Evolutionary conservation across 116 monocot species (phyloP), one percentile per base, ranked within the genome.

Genomic region (Posidonia oceanica): DNA sequence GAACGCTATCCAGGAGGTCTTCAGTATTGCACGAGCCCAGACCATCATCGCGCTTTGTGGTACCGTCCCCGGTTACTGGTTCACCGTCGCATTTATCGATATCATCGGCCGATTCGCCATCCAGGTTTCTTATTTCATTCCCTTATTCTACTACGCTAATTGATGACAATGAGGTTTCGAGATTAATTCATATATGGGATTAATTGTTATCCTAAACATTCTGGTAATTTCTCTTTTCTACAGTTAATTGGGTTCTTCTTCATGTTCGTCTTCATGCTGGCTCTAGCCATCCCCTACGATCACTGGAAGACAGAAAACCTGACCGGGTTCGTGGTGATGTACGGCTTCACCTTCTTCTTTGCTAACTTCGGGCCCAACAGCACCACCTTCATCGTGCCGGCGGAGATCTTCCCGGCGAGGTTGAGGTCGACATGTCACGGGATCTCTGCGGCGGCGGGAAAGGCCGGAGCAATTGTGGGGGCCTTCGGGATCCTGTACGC

Each of bases 381-480:
- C 68, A 83, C 83, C 4, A 83, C 83, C 18, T 83, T 83, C 83
- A 79, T 83, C 72, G 83, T 83, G 52, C 83, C 83, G 14, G 83
- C 83, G 7, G 91, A 91, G 82, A 87, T 91, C 59, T 92, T 88
- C 63, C 91, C 91, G 3, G 88, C 85, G 7, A 81, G 82, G 71
- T 68, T 82, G 36, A 20, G 79, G 41, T 78, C 78, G 3, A 73
- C 78, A 3, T 78, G 78, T 68, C 78, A 78, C 63, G 78, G 78
- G 16, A 85, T 91, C 38, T 91, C 91, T 3, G 91, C 88, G 59
- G 91, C 88, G 5, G 68, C 88, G 3, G 91, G 91, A 21, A 92
- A 92, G 80, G 80, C 82, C 1, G 91, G 91, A 17, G 87, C 90
- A 0, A 87, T 87, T 64, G 51, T 87, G 13, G 90, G 84, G 3